phyloP scores from a whole-genome alignment of 179 eudicot species.

The Silene coronaria region DNA sequence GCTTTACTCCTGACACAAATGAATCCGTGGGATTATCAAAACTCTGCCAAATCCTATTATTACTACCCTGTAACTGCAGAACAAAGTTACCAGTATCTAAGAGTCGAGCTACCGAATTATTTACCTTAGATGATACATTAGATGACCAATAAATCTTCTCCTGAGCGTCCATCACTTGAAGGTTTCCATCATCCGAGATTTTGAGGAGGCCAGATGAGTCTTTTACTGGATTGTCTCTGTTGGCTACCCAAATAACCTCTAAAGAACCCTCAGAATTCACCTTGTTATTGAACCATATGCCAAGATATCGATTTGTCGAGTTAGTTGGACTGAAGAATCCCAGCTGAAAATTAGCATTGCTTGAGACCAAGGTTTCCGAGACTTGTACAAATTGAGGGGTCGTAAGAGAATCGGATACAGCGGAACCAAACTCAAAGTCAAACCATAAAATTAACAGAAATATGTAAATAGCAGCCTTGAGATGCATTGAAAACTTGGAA shows the following conservation, averaged over 20 bases:
- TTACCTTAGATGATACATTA: not conserved
- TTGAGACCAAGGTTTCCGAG: slow-evolving; percentile 20
- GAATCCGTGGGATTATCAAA: slow-evolving; percentile 23
- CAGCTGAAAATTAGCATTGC: slow-evolving; percentile 8
- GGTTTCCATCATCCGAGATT: slow-evolving; percentile 23
- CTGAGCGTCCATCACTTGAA: slow-evolving; percentile 14
- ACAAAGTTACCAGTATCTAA: slow-evolving; percentile 24
- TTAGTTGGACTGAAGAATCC: slow-evolving; percentile 29
- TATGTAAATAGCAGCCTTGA: not conserved
- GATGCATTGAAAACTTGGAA: not conserved
- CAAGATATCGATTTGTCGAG: slow-evolving; percentile 24
- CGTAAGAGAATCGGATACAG: slow-evolving; percentile 4
- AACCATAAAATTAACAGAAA: not conserved
- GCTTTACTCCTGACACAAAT: slow-evolving; percentile 3
- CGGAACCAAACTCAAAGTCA: not conserved
- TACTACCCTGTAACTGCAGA: not conserved
- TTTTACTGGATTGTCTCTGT: slow-evolving; percentile 19
- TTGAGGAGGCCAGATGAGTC: slow-evolving; percentile 17
- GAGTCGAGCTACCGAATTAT: slow-evolving; percentile 21
- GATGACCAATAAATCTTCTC: slow-evolving; percentile 30
- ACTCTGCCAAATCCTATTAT: slow-evolving; percentile 18
- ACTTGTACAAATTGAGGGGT: slow-evolving; percentile 12
- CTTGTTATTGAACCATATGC: slow-evolving; percentile 22
- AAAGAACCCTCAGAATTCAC: not conserved
- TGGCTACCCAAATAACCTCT: not conserved